Evolutionary conservation across 305 asterid genomes (phyloP).

Genomic region (Fraxinus sp.): DNA sequence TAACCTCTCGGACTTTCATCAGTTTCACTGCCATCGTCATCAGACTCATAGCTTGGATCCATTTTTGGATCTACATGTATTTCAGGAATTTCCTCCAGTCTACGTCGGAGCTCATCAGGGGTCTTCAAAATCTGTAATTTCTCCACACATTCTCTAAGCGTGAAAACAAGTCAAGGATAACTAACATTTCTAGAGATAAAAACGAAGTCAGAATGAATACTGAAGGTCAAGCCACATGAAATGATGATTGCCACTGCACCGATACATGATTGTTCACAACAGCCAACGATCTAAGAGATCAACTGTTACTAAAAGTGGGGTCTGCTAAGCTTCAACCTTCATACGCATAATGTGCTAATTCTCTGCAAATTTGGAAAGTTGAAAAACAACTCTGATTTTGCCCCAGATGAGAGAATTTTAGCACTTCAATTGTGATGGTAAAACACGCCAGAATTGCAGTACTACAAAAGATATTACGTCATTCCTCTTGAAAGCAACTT

Average conservation of each 20-base stretch:
- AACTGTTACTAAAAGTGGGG: neutral
- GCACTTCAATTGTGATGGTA: neutral
- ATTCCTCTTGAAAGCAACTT: neutral
- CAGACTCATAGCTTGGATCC: slow-evolving; percentile 92
- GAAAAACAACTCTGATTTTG: neutral
- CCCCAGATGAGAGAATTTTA: neutral
- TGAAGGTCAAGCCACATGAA: slow-evolving; percentile 14
- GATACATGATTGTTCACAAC: neutral
- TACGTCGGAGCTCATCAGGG: slow-evolving; percentile 94
- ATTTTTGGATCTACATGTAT: slow-evolving; percentile 91
- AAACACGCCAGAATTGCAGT: neutral
- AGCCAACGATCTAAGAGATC: neutral
- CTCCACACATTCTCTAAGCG: slow-evolving; percentile 99
- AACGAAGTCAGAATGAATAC: neutral
- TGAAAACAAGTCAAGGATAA: slow-evolving; percentile 66
- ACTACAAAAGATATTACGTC: neutral
- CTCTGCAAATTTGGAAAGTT: neutral
- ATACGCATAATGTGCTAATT: neutral
- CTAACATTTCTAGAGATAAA: slow-evolving; percentile 1
- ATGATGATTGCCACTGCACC: slow-evolving; percentile 8
- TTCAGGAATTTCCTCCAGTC: slow-evolving; percentile 83
- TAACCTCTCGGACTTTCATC: slow-evolving; percentile 76
- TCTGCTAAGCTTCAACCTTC: neutral
- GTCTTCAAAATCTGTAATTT: slow-evolving; percentile 85
- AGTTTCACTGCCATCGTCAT: slow-evolving; percentile 69